Conservation (phyloP, 192 early-diverging fungal genomes). For the Backusella sp. region DNA sequence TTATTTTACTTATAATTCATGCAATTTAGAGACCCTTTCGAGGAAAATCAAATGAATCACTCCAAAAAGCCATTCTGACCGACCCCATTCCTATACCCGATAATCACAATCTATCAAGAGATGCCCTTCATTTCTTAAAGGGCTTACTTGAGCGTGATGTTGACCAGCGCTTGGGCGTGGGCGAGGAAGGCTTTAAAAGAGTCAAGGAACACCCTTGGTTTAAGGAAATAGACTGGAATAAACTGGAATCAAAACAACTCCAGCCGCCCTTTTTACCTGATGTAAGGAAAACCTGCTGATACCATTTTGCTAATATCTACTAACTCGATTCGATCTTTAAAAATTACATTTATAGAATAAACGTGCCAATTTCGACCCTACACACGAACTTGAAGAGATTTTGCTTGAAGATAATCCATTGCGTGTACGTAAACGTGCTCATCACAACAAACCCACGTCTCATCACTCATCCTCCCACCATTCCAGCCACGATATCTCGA, state of each 20-base stretch:
- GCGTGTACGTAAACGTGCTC: constrained; percentile 67
- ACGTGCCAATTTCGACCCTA: constrained; percentile 92
- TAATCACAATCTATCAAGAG: constrained; percentile 43
- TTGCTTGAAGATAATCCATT: constrained; percentile 96
- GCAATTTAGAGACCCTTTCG: constrained; percentile 75
- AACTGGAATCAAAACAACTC: constrained; percentile 63
- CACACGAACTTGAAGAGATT: constrained; percentile 94
- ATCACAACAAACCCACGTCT: constrained; percentile 24
- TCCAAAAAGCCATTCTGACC: constrained; percentile 67
- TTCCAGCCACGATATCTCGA: constrained; percentile 8
- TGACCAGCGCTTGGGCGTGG: constrained; percentile 15
- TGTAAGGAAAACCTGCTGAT: constrained; percentile 4
- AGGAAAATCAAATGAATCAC: constrained; percentile 75
- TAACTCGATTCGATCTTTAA: background rate
- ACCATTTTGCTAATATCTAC: background rate
- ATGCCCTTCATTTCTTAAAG: constrained; percentile 51
- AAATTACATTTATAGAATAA: constrained; percentile 54
- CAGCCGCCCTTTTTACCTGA: constrained; percentile 50
- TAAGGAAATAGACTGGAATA: constrained; percentile 72
- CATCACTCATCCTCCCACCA: constrained; percentile 14
- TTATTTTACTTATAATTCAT: too few species aligned
- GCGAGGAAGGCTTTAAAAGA: constrained; percentile 21
- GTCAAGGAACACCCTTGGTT: constrained; percentile 28
- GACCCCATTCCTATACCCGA: constrained; percentile 68
- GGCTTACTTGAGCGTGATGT: constrained; percentile 26